Percentiles rank a stretch among this genome's conserved stretches.
These are phyloP conservation scores for Saccharomycopsis sp. DNA, from an alignment of 805 yeast genomes.

Conservation along the genomic window DNA sequence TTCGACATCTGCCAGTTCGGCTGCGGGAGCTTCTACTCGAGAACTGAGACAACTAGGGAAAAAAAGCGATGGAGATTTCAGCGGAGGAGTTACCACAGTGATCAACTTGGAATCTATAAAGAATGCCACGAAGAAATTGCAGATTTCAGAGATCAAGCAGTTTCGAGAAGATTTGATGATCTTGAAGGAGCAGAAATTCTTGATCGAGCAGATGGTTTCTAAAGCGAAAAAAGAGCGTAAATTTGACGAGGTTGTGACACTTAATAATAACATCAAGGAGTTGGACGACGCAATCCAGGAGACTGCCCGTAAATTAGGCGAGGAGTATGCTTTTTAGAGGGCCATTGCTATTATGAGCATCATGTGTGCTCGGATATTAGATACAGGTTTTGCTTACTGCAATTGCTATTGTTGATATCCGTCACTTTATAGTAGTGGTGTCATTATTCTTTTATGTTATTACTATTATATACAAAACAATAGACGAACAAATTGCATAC, in stretches of 20 bases:
- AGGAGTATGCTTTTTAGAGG: constrained; percentile 26
- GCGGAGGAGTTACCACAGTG: constrained; percentile 16
- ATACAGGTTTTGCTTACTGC: no score
- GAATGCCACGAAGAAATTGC: neutral
- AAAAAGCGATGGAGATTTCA: constrained; percentile 21
- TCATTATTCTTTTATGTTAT: neutral
- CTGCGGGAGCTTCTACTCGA: constrained; percentile 21
- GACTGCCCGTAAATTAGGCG: constrained; percentile 51
- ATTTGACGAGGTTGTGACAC: constrained; percentile 66
- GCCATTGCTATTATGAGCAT: no score
- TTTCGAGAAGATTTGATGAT: constrained; percentile 77
- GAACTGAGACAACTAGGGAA: constrained; percentile 11
- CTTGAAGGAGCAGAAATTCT: constrained; percentile 71
- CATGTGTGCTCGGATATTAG: no score
- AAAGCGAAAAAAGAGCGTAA: constrained; percentile 59
- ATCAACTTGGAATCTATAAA: neutral
- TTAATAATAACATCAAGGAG: constrained; percentile 54
- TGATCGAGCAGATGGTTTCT: constrained; percentile 59
- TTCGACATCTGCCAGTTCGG: neutral
- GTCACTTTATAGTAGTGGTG: neutral
- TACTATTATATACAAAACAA: neutral
- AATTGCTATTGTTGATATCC: neutral
- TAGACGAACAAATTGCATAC: neutral
- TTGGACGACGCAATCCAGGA: constrained; percentile 41
- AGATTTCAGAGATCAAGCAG: constrained; percentile 42